Evolutionary conservation across 2,329 filamentous ascomycete species (phyloP).

Genomic region (Colletotrichum sp.): DNA sequence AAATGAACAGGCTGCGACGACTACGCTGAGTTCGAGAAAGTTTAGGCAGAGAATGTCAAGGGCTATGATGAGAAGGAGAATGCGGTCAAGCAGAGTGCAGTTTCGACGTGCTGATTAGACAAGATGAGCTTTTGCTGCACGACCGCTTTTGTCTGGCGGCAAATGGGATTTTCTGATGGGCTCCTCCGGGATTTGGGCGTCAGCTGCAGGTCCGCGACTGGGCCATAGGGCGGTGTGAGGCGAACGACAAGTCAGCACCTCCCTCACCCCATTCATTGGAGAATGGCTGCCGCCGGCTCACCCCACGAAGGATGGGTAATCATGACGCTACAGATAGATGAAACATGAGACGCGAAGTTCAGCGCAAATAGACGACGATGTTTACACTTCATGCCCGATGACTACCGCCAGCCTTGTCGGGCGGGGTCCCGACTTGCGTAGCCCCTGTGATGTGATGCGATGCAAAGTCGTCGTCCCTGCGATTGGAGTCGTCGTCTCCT

Average conservation of each 20-base stretch:
- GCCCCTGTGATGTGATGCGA: not conserved
- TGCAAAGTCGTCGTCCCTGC: not conserved
- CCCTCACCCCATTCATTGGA: not conserved
- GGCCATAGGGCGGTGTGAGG: slow-evolving; percentile 11
- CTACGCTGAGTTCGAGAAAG: slow-evolving; percentile 8
- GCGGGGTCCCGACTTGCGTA: not conserved
- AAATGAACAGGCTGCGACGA: slow-evolving; percentile 10
- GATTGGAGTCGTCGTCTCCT: not conserved
- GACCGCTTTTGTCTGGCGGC: not conserved
- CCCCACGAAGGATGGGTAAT: not conserved
- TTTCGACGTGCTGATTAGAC: not conserved
- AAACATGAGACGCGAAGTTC: slow-evolving; percentile 1
- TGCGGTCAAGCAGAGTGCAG: not conserved
- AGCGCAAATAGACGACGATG: slow-evolving; percentile 1
- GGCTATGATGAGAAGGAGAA: not conserved
- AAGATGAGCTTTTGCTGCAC: not conserved
- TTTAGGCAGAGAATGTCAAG: not conserved
- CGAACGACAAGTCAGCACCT: slow-evolving; percentile 7
- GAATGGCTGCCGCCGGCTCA: not conserved
- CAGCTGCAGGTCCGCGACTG: slow-evolving; percentile 12
- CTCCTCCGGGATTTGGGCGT: not conserved
- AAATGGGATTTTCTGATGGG: slow-evolving; percentile 15
- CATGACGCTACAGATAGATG: slow-evolving; percentile 6
- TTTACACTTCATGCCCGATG: not conserved
- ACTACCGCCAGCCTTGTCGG: slow-evolving; percentile 1